Evolutionary conservation across 495 filamentous ascomycete genomes (phyloP).

Genomic region (Pseudomonodictys pantanalensis): DNA sequence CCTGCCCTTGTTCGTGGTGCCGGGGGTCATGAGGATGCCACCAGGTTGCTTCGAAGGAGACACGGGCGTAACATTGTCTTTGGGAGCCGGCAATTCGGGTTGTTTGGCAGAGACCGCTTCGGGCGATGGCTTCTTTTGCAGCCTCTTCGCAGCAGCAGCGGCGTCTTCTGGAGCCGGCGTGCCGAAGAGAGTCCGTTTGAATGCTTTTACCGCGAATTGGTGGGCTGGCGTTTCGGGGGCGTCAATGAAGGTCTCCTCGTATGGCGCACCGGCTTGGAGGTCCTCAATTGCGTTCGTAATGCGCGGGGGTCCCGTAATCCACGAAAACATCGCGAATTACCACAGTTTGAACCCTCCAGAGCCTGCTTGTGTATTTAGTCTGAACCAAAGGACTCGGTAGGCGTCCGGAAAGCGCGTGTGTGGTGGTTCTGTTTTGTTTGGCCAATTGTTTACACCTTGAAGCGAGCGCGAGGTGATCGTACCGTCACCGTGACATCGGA

Average conservation of each 20-base stretch:
- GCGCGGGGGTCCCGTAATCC: slow-evolving; percentile 41
- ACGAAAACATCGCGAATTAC: slow-evolving; percentile 37
- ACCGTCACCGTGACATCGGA: background rate
- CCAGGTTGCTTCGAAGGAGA: slow-evolving; percentile 60
- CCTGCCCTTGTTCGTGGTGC: slow-evolving; percentile 69
- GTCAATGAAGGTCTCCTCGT: slow-evolving; percentile 47
- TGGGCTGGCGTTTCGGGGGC: slow-evolving; percentile 89
- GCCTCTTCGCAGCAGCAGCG: slow-evolving; percentile 11
- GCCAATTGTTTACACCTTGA: slow-evolving; percentile 22
- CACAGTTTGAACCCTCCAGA: background rate
- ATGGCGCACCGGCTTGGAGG: slow-evolving; percentile 22
- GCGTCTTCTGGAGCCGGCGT: slow-evolving; percentile 53
- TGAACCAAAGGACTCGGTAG: slow-evolving; percentile 1
- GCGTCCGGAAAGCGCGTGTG: slow-evolving; percentile 3
- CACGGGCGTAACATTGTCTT: slow-evolving; percentile 26
- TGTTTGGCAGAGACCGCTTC: slow-evolving; percentile 12
- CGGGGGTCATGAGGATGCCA: slow-evolving; percentile 86
- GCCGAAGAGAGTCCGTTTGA: slow-evolving; percentile 89
- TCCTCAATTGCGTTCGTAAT: slow-evolving; percentile 33
- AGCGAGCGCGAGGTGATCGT: slow-evolving; percentile 2
- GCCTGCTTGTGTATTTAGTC: background rate
- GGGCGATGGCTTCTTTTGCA: slow-evolving; percentile 19
- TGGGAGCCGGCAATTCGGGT: background rate
- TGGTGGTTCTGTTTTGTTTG: slow-evolving; percentile 13
- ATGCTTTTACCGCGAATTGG: slow-evolving; percentile 87